Conservation (phyloP, 495 filamentous ascomycete genomes). For the Talaromyces wortmannii region DNA sequence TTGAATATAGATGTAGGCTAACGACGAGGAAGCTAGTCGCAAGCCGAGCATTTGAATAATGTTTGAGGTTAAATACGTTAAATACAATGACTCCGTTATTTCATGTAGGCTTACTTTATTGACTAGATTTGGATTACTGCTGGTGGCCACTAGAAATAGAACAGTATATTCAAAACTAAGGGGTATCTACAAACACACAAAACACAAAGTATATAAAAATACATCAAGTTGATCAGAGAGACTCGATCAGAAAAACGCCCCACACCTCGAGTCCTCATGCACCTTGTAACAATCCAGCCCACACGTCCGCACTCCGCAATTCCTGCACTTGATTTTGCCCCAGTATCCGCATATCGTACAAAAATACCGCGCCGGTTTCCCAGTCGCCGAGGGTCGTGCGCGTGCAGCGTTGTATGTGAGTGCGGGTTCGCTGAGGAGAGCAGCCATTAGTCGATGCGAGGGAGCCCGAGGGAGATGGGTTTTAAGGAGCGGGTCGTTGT, state of each 20-base stretch:
- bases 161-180: neutral
- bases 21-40: too few relatives aligned
- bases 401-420: slow-evolving; percentile 74
- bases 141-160: neutral
- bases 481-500: slow-evolving; percentile 55
- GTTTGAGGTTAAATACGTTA: too few relatives aligned
- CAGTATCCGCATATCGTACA: slow-evolving; percentile 92
- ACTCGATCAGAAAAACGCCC: slow-evolving; percentile 41
- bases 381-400: slow-evolving; percentile 43
- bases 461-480: slow-evolving; percentile 59
- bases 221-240: neutral
- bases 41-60: too few relatives aligned
- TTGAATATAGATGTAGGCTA: too few relatives aligned
- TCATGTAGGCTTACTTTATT: too few relatives aligned
- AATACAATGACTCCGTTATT: too few relatives aligned
- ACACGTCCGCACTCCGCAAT: slow-evolving; percentile 74
- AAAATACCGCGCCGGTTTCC: slow-evolving; percentile 60
- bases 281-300: slow-evolving; percentile 72
- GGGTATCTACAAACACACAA: slow-evolving; percentile 1
- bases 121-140: too few relatives aligned
- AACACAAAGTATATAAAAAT: neutral
- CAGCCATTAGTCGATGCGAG: slow-evolving; percentile 58
- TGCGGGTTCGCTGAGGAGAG: slow-evolving; percentile 62
- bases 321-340: slow-evolving; percentile 79
- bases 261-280: slow-evolving; percentile 78